phyloP scores from a whole-genome alignment of 2,329 filamentous ascomycete species.

The Cladosporium sp. region DNA sequence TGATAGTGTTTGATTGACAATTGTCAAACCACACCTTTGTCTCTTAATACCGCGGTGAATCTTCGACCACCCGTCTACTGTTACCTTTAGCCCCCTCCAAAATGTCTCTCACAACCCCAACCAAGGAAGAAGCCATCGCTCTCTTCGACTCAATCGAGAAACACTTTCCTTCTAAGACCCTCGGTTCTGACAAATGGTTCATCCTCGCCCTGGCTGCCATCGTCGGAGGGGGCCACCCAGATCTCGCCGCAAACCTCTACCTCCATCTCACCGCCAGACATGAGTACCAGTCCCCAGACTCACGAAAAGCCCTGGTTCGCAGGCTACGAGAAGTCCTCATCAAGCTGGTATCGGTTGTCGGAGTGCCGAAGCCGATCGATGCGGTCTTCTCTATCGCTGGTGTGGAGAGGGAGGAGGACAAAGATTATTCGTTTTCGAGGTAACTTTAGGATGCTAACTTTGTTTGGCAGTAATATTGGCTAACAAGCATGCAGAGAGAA shows the following conservation, averaged over 20 bases:
- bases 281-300: slow-evolving; percentile 36
- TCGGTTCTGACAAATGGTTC: slow-evolving; percentile 44
- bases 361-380: slow-evolving; percentile 58
- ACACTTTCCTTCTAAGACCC: slow-evolving; percentile 37
- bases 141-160: slow-evolving; percentile 39
- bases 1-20: too few relatives aligned
- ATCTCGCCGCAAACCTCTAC: slow-evolving; percentile 50
- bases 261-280: slow-evolving; percentile 48
- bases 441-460: slow-evolving; percentile 2
- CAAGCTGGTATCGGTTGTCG: slow-evolving; percentile 52
- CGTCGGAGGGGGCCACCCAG: slow-evolving; percentile 46
- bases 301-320: slow-evolving; percentile 45
- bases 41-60: too few relatives aligned
- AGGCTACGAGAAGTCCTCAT: slow-evolving; percentile 53
- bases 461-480: neutral
- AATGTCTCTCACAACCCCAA: slow-evolving; percentile 7
- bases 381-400: slow-evolving; percentile 51
- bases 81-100: neutral
- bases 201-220: slow-evolving; percentile 42
- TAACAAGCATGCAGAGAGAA: slow-evolving; percentile 33
- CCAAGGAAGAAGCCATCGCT: slow-evolving; percentile 1
- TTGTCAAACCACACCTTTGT: too few relatives aligned
- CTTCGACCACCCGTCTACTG: neutral
- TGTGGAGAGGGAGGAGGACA: slow-evolving; percentile 50
- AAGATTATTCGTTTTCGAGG: slow-evolving; percentile 49